A percentile compares a stretch with the other conserved stretches of the same genome.
Evolutionary conservation across 2,329 filamentous ascomycete species (phyloP).

Genomic region (Pseudogymnoascus sp.): DNA sequence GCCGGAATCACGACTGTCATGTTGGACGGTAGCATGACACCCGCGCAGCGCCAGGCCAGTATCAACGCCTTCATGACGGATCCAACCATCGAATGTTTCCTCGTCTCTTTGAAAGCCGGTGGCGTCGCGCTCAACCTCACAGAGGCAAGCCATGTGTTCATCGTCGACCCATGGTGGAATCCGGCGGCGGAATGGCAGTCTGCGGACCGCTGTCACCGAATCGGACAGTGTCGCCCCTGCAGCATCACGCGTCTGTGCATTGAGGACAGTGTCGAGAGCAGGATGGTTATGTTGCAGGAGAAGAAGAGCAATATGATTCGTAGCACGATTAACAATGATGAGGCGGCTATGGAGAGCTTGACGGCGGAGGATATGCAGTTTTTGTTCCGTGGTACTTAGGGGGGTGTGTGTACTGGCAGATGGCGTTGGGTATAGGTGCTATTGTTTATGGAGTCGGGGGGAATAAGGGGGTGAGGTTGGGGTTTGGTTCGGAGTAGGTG

Average conservation of each 20-base stretch:
- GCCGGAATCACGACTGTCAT: constrained; percentile 98
- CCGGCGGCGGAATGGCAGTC: constrained; percentile 99
- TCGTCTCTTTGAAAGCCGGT: constrained; percentile 92
- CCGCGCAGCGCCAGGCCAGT: constrained; percentile 81
- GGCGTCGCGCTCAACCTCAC: constrained; percentile 93
- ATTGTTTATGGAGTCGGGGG: not conserved
- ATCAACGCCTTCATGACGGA: constrained; percentile 98
- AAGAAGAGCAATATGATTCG: constrained; percentile 99
- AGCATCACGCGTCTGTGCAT: constrained; percentile 92
- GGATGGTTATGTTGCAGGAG: constrained; percentile 92
- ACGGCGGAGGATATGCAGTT: constrained; percentile 92
- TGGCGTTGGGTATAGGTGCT: not conserved
- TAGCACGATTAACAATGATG: constrained; percentile 90
- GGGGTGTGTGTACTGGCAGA: not conserved
- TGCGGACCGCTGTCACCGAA: constrained; percentile 87
- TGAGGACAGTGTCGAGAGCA: constrained; percentile 91
- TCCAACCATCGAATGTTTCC: constrained; percentile 85
- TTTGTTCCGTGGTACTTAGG: constrained; percentile 70
- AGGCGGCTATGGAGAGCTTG: constrained; percentile 82
- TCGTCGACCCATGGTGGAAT: constrained; percentile 99
- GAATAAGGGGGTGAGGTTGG: not conserved
- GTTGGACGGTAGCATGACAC: constrained; percentile 96
- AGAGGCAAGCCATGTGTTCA: constrained; percentile 90
- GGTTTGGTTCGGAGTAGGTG: not conserved
- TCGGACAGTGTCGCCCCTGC: constrained; percentile 88